phyloP scores from a whole-genome alignment of 2,329 filamentous ascomycete species.

The Cordyceps pruinosa region DNA sequence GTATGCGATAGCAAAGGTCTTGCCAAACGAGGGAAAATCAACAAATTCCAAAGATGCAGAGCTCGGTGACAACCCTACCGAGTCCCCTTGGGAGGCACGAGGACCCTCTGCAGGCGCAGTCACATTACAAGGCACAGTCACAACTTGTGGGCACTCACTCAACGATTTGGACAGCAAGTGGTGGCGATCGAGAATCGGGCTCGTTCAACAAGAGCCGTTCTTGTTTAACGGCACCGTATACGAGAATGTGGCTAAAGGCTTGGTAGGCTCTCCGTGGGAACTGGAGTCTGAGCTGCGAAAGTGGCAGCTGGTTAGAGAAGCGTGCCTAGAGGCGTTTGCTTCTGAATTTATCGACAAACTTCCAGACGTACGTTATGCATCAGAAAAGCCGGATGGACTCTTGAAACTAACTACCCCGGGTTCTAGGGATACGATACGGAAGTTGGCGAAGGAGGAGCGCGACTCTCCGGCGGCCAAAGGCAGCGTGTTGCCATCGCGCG shows the following conservation, averaged over 20 bases:
- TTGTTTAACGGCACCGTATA: slow-evolving; percentile 61
- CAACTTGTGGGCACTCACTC: slow-evolving; percentile 46
- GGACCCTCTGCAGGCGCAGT: too few species aligned
- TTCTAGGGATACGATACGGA: slow-evolving; percentile 61
- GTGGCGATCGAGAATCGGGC: slow-evolving; percentile 55
- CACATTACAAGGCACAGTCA: slow-evolving; percentile 42
- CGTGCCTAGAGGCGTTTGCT: slow-evolving; percentile 61
- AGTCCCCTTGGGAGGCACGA: too few species aligned
- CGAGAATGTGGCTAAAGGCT: slow-evolving; percentile 54
- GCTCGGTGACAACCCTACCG: too few species aligned
- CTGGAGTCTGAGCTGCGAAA: slow-evolving; percentile 48
- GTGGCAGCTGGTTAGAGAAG: slow-evolving; percentile 52
- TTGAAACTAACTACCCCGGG: slow-evolving; percentile 11
- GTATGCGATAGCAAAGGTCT: slow-evolving; percentile 37
- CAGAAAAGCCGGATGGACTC: too few species aligned
- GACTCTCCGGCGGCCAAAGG: slow-evolving; percentile 71
- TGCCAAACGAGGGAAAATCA: slow-evolving; percentile 26
- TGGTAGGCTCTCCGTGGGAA: slow-evolving; percentile 47
- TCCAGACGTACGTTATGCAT: slow-evolving; percentile 45
- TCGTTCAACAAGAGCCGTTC: slow-evolving; percentile 63
- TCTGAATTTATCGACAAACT: slow-evolving; percentile 61
- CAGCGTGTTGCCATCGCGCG: slow-evolving; percentile 66
- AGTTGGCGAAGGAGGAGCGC: slow-evolving; percentile 71
- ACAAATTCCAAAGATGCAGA: slow-evolving; percentile 24
- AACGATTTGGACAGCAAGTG: slow-evolving; percentile 54